Percentiles rank a stretch among this genome's conserved stretches.
Evolutionary conservation across 108 stramenopile species (phyloP).

Genomic region (Seminavis robusta): DNA sequence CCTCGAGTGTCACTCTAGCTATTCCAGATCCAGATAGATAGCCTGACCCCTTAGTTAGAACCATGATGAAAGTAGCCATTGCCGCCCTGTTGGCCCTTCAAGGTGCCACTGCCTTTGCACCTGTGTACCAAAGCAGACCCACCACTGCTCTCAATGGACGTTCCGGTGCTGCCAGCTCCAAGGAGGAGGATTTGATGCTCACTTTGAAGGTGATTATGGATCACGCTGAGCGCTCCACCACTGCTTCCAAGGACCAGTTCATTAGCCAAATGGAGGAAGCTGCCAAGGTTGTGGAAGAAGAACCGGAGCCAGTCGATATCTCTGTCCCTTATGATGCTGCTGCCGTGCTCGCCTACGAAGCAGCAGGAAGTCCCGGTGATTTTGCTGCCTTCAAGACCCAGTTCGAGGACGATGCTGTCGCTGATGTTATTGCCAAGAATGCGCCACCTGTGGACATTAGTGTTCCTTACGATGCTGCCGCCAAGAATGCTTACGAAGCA

Average conservation of each 20-base stretch:
- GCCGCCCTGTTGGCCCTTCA: too few relatives aligned
- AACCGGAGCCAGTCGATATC: conserved; percentile 33
- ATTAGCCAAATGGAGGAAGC: conserved; percentile 29
- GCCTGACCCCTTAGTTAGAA: too few relatives aligned
- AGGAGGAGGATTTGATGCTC: conserved; percentile 45
- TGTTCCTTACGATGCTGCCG: conserved; percentile 40
- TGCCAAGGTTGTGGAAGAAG: background rate
- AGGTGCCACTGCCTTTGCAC: too few relatives aligned
- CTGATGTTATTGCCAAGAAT: conserved; percentile 25
- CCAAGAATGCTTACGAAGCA: conserved; percentile 35
- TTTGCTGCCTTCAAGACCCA: conserved; percentile 31
- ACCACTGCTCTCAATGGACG: too few relatives aligned
- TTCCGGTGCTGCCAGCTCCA: conserved; percentile 42
- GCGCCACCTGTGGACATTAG: conserved; percentile 24
- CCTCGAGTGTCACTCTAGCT: too few relatives aligned
- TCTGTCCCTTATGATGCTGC: conserved; percentile 42
- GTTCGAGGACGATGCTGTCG: conserved; percentile 35
- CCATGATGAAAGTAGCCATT: too few relatives aligned
- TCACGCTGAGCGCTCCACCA: conserved; percentile 29
- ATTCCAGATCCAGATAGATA: too few relatives aligned
- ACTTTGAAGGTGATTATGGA: conserved; percentile 50
- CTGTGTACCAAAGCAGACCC: too few relatives aligned
- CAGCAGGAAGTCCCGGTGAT: conserved; percentile 25
- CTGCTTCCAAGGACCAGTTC: conserved; percentile 40
- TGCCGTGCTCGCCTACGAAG: conserved; percentile 38